A percentile compares a stretch with the other conserved stretches of the same genome.
These are phyloP conservation scores for Iberis pinnata DNA, from an alignment of 345 rosid species.

Conservation along the genomic window DNA sequence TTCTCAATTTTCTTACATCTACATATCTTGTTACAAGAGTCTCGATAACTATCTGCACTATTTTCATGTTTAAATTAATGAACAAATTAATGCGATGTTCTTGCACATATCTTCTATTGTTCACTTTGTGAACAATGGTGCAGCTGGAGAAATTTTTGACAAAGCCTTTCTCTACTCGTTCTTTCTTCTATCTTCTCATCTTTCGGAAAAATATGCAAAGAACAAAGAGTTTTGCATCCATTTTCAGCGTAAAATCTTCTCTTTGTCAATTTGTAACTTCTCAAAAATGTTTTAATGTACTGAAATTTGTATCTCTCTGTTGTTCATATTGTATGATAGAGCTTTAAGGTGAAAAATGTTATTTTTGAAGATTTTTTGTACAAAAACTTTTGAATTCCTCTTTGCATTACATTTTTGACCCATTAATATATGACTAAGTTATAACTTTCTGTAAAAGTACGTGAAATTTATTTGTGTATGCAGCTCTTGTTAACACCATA, in stretches of 20 bases:
- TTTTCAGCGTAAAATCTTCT: background rate
- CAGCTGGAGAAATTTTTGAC: constrained; percentile 24
- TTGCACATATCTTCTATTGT: no score
- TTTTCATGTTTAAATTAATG: no score
- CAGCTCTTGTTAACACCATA: no score
- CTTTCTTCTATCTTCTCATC: background rate
- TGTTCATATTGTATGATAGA: constrained; percentile 7
- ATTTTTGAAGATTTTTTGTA: constrained; percentile 3
- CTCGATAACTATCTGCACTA: no score
- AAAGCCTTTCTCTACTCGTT: constrained; percentile 13
- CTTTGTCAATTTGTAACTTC: constrained; percentile 7
- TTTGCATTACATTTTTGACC: no score
- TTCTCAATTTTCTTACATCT: background rate
- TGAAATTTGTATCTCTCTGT: constrained; percentile 7
- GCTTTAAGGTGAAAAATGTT: background rate
- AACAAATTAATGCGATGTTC: no score
- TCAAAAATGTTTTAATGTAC: background rate
- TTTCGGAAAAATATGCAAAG: background rate
- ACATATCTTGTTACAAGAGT: no score
- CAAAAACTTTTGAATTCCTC: no score
- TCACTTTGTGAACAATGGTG: constrained; percentile 12
- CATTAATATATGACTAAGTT: no score
- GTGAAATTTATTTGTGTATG: no score
- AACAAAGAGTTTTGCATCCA: background rate
- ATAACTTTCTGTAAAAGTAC: no score